Base-by-base conservation (phyloP, 495 filamentous ascomycete genomes). In the Penicillium turbatum region DNA sequence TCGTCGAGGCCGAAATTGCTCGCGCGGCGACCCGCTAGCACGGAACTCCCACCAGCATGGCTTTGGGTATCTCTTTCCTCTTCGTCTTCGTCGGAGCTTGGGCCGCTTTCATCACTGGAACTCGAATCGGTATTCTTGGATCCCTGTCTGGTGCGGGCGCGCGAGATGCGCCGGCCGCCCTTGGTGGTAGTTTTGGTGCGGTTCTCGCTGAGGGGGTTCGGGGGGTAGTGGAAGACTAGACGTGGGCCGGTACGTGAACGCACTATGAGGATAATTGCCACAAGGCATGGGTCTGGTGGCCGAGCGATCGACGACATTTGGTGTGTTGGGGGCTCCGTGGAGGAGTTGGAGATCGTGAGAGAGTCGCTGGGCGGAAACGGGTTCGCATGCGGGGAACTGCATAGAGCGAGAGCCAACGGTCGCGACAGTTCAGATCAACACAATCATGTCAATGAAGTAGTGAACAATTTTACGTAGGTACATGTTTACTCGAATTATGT, bases 161-260 rank as follows among this genome's bases (percentile, higher is more conserved):
- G 69, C 37, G 67, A 65, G 34, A 61, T 52, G 57, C 71, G 72
- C 24, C 71, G 70, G 21, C 64, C 64, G 43, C 57, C 57, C 58
- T 70, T 71, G 54, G 59, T 51, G 34, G 64, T 69, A 30, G 65
- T 49, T 56, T 66, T 69, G 15, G 71, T 54, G 29, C 66, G 69
- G 56, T 71, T 72, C 53, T 76, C 74, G 63, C 65, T 71, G 48
- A 75, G 76, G 8, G 79, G 85, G 52, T 74, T 78, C 19, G 83
- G 82, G 12, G 92, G 92, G 65, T 95, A 95, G 74, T 97, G 91
- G 75, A 95, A 97, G 62, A 95, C 86, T 64, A 95, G 87, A 41
- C 82, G 79, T 24, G 91, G 88, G 6, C 90, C 90, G 56, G 88
- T 86, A 47, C 85, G 83, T 6, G 89, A 88, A 53, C 88, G 82